A percentile compares a stretch with the other conserved stretches of the same genome.
These are phyloP conservation scores for Cyclotella cryptica DNA, from an alignment of 108 stramenopile genomes.

Conservation along the genomic window DNA sequence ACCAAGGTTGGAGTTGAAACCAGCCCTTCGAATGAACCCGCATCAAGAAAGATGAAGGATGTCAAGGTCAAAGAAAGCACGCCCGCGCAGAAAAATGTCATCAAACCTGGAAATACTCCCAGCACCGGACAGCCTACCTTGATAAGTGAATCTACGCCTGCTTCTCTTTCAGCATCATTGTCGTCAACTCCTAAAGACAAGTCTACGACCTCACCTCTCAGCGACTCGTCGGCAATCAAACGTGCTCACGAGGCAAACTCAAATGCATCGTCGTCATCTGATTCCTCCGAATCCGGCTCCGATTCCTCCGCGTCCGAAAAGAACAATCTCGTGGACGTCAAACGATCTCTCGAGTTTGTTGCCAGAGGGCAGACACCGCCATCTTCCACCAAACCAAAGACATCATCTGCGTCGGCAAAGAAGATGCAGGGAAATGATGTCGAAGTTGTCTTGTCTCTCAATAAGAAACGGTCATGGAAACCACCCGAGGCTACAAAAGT, in stretches of 20 bases:
- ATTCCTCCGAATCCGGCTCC: slow-evolving; percentile 21
- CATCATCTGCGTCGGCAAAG: slow-evolving; percentile 3
- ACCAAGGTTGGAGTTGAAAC: not conserved
- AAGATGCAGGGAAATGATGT: slow-evolving; percentile 55
- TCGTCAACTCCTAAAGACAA: not conserved
- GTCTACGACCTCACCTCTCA: slow-evolving; percentile 12
- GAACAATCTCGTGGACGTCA: slow-evolving; percentile 15
- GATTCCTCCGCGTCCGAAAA: slow-evolving; percentile 2
- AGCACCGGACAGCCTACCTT: not conserved
- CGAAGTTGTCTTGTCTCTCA: slow-evolving; percentile 69
- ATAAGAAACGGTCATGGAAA: slow-evolving; percentile 68
- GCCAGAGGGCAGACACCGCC: slow-evolving; percentile 1
- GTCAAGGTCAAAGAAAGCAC: not conserved
- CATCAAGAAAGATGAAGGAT: not conserved
- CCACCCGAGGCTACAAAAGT: slow-evolving; percentile 32
- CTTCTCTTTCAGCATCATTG: not conserved
- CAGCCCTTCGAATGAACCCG: not conserved
- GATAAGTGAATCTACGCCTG: not conserved
- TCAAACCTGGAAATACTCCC: not conserved
- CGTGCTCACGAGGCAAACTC: slow-evolving; percentile 29
- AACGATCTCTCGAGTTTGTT: slow-evolving; percentile 23
- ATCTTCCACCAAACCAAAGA: not conserved
- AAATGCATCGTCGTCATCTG: slow-evolving; percentile 19
- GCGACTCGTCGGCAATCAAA: slow-evolving; percentile 38
- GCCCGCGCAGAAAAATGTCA: not conserved